Conservation (phyloP, 139 green algal genomes). For the Marvania coccoides region DNA sequence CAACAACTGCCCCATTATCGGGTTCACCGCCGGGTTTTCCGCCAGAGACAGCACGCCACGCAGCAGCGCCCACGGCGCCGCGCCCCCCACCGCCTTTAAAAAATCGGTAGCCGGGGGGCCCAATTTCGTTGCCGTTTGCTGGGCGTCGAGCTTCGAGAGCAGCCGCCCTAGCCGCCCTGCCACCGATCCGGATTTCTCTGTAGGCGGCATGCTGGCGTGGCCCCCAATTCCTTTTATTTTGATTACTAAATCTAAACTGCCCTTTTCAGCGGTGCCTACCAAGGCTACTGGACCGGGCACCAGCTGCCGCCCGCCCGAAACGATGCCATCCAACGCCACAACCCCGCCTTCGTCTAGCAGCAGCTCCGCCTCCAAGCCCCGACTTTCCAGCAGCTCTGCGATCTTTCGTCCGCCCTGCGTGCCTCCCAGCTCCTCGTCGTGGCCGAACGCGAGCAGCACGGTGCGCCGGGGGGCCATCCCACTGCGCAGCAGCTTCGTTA, state of each 20-base stretch:
- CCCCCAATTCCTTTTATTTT: constrained; percentile 38
- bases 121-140: constrained; percentile 20
- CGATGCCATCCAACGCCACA: constrained; percentile 35
- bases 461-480: constrained; percentile 37
- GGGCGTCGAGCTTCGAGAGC: constrained; percentile 12
- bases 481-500: constrained; percentile 34
- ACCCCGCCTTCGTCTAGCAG: constrained; percentile 65
- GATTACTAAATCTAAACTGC: constrained; percentile 12
- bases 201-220: constrained; percentile 56
- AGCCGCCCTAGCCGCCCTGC: constrained; percentile 32
- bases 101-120: constrained; percentile 42
- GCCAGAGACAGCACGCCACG: neutral
- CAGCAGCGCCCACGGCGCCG: neutral
- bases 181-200: constrained; percentile 28
- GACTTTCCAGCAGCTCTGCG: constrained; percentile 23
- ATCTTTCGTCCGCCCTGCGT: constrained; percentile 34
- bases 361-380: constrained; percentile 32
- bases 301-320: neutral
- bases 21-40: constrained; percentile 10
- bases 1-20: constrained; percentile 18
- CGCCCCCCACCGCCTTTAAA: constrained; percentile 32
- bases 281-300: constrained; percentile 37
- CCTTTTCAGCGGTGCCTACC: constrained; percentile 61
- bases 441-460: constrained; percentile 60
- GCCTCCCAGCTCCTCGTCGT: constrained; percentile 74